These are phyloP conservation scores for Plantago major DNA, from an alignment of 257 asterid species.

Conservation along the genomic window DNA sequence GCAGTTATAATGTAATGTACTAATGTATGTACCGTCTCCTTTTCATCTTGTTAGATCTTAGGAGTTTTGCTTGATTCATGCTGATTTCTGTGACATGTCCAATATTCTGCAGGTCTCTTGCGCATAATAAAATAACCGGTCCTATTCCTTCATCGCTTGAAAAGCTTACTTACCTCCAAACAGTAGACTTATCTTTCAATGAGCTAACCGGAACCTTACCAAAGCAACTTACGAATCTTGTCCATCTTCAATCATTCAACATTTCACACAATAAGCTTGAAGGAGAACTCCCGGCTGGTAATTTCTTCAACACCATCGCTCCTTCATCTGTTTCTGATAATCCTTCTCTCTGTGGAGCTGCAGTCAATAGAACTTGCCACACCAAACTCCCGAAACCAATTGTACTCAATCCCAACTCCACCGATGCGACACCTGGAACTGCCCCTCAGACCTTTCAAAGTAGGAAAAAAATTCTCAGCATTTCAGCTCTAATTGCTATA, in stretches of 20 bases:
- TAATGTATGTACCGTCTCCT: too few relatives aligned
- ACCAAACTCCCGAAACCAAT: constrained; percentile 81
- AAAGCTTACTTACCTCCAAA: constrained; percentile 49
- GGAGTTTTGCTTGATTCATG: constrained; percentile 1
- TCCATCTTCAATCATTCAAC: constrained; percentile 61
- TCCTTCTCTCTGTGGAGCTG: constrained; percentile 78
- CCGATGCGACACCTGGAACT: constrained; percentile 49
- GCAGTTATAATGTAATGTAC: not conserved
- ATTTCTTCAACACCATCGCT: constrained; percentile 71
- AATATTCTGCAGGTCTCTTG: constrained; percentile 52
- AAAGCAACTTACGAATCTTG: constrained; percentile 63
- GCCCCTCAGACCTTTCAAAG: constrained; percentile 41
- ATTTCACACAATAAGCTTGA: constrained; percentile 79
- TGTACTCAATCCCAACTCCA: constrained; percentile 80
- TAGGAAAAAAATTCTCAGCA: constrained; percentile 76
- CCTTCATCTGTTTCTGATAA: constrained; percentile 63
- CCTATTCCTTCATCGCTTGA: constrained; percentile 54
- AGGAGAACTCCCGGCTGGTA: constrained; percentile 75
- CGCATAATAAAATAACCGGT: constrained; percentile 59
- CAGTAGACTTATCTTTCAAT: constrained; percentile 70
- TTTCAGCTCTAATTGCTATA: constrained; percentile 80
- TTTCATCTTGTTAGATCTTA: not conserved
- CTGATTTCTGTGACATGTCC: not conserved
- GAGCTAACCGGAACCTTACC: constrained; percentile 67
- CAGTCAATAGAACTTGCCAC: constrained; percentile 55